Evolutionary conservation across 1,284 basidiomycete genomes (phyloP).

Genomic region (Puccinia coronata): DNA sequence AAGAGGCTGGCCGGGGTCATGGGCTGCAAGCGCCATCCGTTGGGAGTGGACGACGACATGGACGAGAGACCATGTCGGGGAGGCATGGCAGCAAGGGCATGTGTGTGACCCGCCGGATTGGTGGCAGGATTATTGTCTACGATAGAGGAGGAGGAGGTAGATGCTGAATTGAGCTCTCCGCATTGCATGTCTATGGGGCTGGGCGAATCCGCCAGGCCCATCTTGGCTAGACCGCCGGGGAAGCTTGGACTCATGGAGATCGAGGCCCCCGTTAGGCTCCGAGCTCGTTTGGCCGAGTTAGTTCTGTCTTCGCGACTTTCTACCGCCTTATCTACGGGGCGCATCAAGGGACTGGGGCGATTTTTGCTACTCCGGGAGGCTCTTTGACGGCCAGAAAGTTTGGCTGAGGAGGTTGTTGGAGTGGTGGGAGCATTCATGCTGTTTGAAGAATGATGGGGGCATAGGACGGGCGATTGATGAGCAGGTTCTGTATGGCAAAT

Average conservation of each 20-base stretch:
- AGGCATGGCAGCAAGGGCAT: neutral
- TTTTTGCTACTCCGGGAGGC: constrained; percentile 17
- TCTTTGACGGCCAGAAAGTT: constrained; percentile 28
- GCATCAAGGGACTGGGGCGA: constrained; percentile 36
- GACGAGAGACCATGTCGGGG: neutral
- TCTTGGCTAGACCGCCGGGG: constrained; percentile 27
- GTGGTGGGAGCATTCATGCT: neutral
- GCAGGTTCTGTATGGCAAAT: neutral
- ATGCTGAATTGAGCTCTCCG: constrained; percentile 21
- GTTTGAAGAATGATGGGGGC: neutral
- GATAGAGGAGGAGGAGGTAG: constrained; percentile 8
- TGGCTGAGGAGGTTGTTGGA: neutral
- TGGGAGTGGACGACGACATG: neutral
- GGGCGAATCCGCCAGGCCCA: constrained; percentile 64
- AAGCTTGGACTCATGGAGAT: constrained; percentile 42
- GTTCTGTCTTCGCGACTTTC: constrained; percentile 59
- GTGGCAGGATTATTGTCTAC: neutral
- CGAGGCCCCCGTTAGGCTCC: constrained; percentile 56
- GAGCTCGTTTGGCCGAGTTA: constrained; percentile 59
- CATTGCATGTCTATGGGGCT: constrained; percentile 69
- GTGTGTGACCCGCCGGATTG: neutral
- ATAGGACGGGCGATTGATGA: constrained; percentile 4
- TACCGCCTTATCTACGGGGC: constrained; percentile 49
- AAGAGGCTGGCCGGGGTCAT: constrained; percentile 24
- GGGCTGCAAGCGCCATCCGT: constrained; percentile 13